phyloP scores from a whole-genome alignment of 768 basidiomycete genomes.

The Mycena floridula region DNA sequence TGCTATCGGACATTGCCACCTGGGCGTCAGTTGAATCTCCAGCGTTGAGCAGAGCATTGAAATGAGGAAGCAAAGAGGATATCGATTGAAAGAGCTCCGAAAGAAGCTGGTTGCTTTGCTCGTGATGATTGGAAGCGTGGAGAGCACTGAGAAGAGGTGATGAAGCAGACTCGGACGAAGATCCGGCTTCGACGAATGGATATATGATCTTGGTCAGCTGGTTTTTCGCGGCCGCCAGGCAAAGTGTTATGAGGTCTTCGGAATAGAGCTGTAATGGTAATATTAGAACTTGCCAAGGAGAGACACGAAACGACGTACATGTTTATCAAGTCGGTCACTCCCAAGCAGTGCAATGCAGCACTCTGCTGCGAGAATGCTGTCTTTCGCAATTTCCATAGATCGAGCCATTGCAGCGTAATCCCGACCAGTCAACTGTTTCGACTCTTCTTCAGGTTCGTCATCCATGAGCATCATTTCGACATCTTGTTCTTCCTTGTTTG shows the following conservation, averaged over 20 bases:
- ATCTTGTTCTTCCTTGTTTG: conserved; percentile 27
- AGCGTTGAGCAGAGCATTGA: conserved; percentile 68
- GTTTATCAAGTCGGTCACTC: conserved; percentile 78
- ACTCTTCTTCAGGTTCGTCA: conserved; percentile 14
- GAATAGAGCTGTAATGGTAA: conserved; percentile 67
- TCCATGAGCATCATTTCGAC: conserved; percentile 18
- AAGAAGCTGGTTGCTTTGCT: conserved; percentile 33
- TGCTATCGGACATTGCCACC: conserved; percentile 71
- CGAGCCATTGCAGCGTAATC: conserved; percentile 45
- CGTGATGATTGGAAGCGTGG: neutral
- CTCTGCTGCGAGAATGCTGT: conserved; percentile 79
- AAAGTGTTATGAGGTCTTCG: conserved; percentile 83
- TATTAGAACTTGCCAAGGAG: neutral
- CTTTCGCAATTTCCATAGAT: conserved; percentile 54
- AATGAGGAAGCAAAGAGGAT: conserved; percentile 63
- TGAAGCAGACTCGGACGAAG: conserved; percentile 20
- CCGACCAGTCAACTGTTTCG: conserved; percentile 30
- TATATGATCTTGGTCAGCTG: conserved; percentile 76
- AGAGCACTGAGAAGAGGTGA: neutral
- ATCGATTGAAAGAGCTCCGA: conserved; percentile 71
- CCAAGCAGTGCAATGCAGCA: conserved; percentile 74
- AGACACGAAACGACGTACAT: conserved; percentile 41
- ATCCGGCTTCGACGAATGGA: conserved; percentile 80
- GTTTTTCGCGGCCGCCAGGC: conserved; percentile 73
- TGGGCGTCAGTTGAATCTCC: conserved; percentile 42